Percentiles rank a stretch among this genome's conserved stretches.
Evolutionary conservation across 148 eudicot genomes (phyloP).

Genomic region (Salicornia ramosissima): DNA sequence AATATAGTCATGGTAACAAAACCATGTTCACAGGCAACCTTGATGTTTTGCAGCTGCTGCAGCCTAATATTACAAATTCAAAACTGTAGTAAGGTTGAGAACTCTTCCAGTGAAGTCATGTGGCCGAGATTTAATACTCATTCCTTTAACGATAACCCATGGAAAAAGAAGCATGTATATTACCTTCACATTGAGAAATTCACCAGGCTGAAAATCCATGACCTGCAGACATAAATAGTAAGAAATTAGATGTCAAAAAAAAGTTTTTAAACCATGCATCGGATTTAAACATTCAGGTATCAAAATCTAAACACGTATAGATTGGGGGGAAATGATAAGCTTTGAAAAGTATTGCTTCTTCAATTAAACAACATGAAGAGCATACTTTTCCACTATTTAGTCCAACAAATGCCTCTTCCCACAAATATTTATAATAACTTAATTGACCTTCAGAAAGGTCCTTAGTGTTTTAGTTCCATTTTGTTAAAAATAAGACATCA

Average conservation of each 20-base stretch:
- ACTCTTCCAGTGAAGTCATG: background rate
- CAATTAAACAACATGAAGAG: background rate
- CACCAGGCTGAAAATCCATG: slow-evolving; percentile 99
- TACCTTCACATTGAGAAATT: slow-evolving; percentile 96
- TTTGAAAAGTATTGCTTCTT: background rate
- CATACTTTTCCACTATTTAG: background rate
- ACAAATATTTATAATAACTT: background rate
- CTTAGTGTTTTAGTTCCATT: too few species aligned
- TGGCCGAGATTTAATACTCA: background rate
- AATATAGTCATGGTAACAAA: background rate
- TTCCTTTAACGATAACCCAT: background rate
- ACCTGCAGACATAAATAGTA: slow-evolving; percentile 43
- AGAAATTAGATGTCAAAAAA: slow-evolving; percentile 8
- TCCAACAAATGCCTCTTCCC: background rate
- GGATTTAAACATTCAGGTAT: background rate
- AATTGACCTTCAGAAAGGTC: background rate
- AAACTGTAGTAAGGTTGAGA: too few species aligned
- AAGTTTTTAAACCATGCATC: background rate
- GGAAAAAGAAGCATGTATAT: background rate
- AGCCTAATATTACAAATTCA: too few species aligned
- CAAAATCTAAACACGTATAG: background rate
- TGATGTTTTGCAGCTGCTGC: background rate
- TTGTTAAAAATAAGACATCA: too few species aligned
- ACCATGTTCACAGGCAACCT: background rate
- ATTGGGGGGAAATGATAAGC: background rate